A percentile compares a stretch with the other conserved stretches of the same genome.
Evolutionary conservation across 1,284 basidiomycete species (phyloP).

Genomic region (Fomes fomentarius): DNA sequence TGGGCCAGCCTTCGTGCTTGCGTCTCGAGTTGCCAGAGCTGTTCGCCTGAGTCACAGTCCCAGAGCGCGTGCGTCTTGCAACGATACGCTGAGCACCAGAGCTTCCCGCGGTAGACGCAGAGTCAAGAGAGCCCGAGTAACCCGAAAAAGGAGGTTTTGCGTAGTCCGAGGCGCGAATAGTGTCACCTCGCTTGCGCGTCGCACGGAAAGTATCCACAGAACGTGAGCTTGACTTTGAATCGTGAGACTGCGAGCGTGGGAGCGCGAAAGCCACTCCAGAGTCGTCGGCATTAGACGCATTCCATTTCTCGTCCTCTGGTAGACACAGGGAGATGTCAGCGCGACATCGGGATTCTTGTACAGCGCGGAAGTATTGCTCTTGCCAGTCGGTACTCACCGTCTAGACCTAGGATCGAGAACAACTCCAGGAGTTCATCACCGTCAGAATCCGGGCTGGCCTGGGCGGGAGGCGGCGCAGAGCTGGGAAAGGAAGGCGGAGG

Average conservation of each 20-base stretch:
- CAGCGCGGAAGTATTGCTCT: too few species aligned
- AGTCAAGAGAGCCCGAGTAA: constrained; percentile 15
- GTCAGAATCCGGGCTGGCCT: constrained; percentile 15
- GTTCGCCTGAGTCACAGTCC: constrained; percentile 32
- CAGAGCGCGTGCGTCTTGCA: constrained; percentile 34
- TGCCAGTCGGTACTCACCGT: constrained; percentile 29
- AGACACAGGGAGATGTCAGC: not conserved
- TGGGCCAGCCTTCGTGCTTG: constrained; percentile 26
- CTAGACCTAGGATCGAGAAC: constrained; percentile 34
- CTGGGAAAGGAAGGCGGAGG: not conserved
- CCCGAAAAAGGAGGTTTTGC: constrained; percentile 17
- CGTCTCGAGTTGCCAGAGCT: constrained; percentile 11
- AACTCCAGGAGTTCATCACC: constrained; percentile 35
- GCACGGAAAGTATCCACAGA: constrained; percentile 19
- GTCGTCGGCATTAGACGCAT: constrained; percentile 8
- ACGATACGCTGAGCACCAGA: constrained; percentile 1
- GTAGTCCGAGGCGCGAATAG: constrained; percentile 51
- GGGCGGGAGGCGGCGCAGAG: not conserved
- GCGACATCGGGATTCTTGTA: not conserved
- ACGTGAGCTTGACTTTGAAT: not conserved
- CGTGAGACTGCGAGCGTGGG: constrained; percentile 1
- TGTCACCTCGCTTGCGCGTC: constrained; percentile 47
- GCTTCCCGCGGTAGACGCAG: constrained; percentile 4
- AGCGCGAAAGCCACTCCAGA: constrained; percentile 18
- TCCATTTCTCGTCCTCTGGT: constrained; percentile 26